These are phyloP conservation scores for Bondarzewia mesenterica DNA, from an alignment of 1,284 basidiomycete genomes.

Conservation along the genomic window DNA sequence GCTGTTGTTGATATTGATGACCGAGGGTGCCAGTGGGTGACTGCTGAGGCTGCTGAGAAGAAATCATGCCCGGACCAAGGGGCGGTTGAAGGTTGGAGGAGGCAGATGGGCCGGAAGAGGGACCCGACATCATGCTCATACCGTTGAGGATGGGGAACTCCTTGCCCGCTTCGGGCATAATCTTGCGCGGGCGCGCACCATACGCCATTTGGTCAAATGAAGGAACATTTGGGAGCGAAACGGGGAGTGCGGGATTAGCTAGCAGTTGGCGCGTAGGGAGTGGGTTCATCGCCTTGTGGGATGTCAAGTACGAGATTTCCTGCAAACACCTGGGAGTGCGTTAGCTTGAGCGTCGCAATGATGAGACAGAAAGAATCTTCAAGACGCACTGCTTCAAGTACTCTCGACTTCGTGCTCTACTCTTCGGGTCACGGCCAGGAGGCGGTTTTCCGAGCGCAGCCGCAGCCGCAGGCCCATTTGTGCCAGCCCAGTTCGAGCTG, in stretches of 20 bases:
- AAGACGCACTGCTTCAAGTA: constrained; percentile 93
- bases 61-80: constrained; percentile 33
- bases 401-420: constrained; percentile 88
- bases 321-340: constrained; percentile 70
- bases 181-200: constrained; percentile 71
- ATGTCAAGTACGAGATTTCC: constrained; percentile 96
- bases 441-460: constrained; percentile 60
- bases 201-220: constrained; percentile 66
- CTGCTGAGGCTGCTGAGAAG: constrained; percentile 14
- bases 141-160: constrained; percentile 64
- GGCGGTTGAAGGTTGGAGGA: constrained; percentile 31
- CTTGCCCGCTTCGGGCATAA: constrained; percentile 66
- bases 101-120: constrained; percentile 39
- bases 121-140: constrained; percentile 41
- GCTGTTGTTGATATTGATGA: constrained; percentile 27
- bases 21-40: constrained; percentile 4
- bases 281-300: constrained; percentile 94
- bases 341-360: constrained; percentile 4
- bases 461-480: constrained; percentile 35
- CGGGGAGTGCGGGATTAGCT: constrained; percentile 53
- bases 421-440: constrained; percentile 84
- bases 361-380: too few relatives aligned
- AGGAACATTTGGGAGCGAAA: constrained; percentile 61
- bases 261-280: constrained; percentile 79
- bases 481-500: constrained; percentile 17